Conservation (phyloP, 257 asterid species). For the Ajuga chamaepitys region DNA sequence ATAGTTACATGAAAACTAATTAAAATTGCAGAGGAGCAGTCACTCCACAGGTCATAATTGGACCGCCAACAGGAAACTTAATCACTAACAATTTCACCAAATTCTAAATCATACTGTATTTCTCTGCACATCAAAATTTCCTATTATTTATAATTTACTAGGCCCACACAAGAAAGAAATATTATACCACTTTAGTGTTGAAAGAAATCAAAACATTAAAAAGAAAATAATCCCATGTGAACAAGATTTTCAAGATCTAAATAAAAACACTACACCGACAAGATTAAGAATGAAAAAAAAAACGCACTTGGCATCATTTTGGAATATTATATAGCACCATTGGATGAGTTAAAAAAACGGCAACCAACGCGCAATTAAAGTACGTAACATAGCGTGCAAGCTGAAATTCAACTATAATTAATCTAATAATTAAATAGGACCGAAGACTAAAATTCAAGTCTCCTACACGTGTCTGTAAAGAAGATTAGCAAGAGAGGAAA, state of each 20-base stretch:
- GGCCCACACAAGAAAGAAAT: neutral
- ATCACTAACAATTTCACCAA: neutral
- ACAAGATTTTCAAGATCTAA: slow-evolving; percentile 4
- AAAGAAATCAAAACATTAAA: neutral
- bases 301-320: neutral
- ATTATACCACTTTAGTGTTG: neutral
- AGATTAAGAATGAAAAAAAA: neutral
- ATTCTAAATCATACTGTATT: neutral
- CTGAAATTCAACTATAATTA: slow-evolving; percentile 10
- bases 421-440: slow-evolving; percentile 9
- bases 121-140: neutral
- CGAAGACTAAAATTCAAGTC: slow-evolving; percentile 17
- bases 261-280: slow-evolving; percentile 6
- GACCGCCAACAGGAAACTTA: neutral
- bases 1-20: too few species aligned
- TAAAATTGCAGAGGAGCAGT: too few species aligned
- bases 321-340: neutral
- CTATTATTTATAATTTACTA: neutral
- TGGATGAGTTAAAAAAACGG: slow-evolving; percentile 5
- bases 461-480: slow-evolving; percentile 17
- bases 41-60: neutral
- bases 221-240: neutral
- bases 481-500: slow-evolving; percentile 4
- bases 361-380: neutral
- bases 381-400: slow-evolving; percentile 5